These are phyloP conservation scores for Grigorovia humatica DNA, from an alignment of 805 yeast genomes.

Conservation along the genomic window DNA sequence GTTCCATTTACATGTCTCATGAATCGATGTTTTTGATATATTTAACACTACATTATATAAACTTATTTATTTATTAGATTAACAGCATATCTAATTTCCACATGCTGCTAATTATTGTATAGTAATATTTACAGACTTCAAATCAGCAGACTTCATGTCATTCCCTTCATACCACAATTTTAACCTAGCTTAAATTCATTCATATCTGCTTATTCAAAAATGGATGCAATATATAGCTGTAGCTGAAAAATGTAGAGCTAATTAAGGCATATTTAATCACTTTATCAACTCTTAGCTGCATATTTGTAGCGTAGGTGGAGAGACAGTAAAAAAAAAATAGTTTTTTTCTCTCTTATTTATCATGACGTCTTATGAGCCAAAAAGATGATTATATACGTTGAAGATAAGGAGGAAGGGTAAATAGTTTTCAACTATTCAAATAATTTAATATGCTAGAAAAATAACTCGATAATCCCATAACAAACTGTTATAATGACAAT, in stretches of 20 bases:
- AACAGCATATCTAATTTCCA: neutral
- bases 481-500: conserved; percentile 22
- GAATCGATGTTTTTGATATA: neutral
- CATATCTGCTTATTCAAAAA: no score
- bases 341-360: no score
- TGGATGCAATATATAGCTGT: no score
- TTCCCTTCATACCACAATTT: no score
- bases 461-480: conserved; percentile 22
- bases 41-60: neutral
- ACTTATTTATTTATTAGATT: neutral
- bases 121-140: neutral
- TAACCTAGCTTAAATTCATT: no score
- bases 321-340: no score
- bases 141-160: neutral
- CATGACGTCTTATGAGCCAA: no score
- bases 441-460: neutral
- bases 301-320: no score
- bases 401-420: neutral
- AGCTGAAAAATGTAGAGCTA: no score
- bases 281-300: no score
- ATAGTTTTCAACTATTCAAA: no score
- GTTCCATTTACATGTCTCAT: neutral
- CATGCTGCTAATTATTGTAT: neutral
- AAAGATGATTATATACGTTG: neutral
- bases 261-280: no score